Base-by-base conservation (phyloP, 768 basidiomycete species). In the Serendipita sp. region DNA sequence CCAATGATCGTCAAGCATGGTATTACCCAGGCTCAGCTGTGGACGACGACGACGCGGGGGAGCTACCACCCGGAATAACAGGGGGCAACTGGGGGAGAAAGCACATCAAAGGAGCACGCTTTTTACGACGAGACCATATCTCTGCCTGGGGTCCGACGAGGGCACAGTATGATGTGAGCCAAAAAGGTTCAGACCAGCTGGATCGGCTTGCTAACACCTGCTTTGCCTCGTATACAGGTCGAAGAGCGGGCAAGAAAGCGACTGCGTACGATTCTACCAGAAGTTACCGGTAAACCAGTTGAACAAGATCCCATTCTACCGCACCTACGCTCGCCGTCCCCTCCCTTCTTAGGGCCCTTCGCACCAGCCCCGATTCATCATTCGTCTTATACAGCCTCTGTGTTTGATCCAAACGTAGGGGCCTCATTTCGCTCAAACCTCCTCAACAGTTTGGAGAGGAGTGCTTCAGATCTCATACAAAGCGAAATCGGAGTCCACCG, bases 31-130 rank as follows among this genome's bases (percentile, higher is more conserved):
- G 86, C n/a, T 24, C 32, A n/a, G 56, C 16, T 28, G 35, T 28
- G 11, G 53, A 54, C 28, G 48, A 53, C 48, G 56, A 60, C 18
- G 56, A 60, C 18, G 37, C 30, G 13, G 56, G 18, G 10, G 56
- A 60, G 28, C 56, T 60, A 60, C 28, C 56, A 11, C 56, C 56
- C 18, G 56, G 78, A 37, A 74, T 79, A 45, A 77, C 77, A 11
- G 76, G 78, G 48, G 86, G 91, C 41, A 93, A 93, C 69, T 92
- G 91, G 89, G 91, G 91, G 2, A 81, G 84, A 66, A 93, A 93
- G 75, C 81, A 79, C 8, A 74, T 79, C 65, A 83, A 83, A 71
- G 85, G 84, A n/a, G 83, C 88, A 18, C 79, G 89, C 71, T 92
- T 89, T 89, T 79, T 88, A 58, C 82, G 89, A 16, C 81, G 79